phyloP scores from a whole-genome alignment of 2,329 filamentous ascomycete genomes.

The Colletotrichum chrysophilum region DNA sequence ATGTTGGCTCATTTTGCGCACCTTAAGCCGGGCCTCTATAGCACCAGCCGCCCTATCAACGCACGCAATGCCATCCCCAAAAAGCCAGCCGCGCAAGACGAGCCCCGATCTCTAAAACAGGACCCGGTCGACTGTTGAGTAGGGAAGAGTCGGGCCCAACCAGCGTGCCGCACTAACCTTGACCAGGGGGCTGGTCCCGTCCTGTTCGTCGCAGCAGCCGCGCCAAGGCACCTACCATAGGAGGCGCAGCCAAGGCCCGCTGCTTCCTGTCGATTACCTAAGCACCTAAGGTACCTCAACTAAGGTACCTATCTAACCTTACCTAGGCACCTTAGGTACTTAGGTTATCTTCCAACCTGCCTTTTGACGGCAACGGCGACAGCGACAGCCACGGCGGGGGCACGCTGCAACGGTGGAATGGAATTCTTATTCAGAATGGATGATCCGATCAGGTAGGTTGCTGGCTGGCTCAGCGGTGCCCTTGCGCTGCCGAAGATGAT shows the following conservation, averaged over 20 bases:
- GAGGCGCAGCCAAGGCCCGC: conserved; percentile 5
- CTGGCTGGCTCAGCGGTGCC: background rate
- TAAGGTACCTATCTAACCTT: background rate
- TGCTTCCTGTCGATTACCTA: background rate
- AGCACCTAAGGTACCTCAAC: background rate
- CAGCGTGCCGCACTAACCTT: background rate
- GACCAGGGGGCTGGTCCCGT: background rate
- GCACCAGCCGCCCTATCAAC: background rate
- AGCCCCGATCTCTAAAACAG: background rate
- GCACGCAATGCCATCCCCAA: background rate
- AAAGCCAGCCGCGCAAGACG: background rate
- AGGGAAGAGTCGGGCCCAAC: background rate
- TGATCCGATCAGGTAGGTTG: background rate
- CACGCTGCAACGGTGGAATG: background rate
- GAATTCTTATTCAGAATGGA: background rate
- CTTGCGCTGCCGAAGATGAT: conserved; percentile 2
- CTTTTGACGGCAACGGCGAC: background rate
- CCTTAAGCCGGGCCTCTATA: background rate
- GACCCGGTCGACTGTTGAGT: background rate
- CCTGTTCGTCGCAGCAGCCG: background rate
- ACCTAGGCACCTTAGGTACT: background rate
- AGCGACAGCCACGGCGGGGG: background rate
- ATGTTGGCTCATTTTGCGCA: background rate
- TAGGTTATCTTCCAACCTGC: background rate
- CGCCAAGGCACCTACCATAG: background rate